A percentile compares a stretch with the other conserved stretches of the same genome.
phyloP scores from a whole-genome alignment of 768 basidiomycete species.

The Tricholoma bakamatsutake region DNA sequence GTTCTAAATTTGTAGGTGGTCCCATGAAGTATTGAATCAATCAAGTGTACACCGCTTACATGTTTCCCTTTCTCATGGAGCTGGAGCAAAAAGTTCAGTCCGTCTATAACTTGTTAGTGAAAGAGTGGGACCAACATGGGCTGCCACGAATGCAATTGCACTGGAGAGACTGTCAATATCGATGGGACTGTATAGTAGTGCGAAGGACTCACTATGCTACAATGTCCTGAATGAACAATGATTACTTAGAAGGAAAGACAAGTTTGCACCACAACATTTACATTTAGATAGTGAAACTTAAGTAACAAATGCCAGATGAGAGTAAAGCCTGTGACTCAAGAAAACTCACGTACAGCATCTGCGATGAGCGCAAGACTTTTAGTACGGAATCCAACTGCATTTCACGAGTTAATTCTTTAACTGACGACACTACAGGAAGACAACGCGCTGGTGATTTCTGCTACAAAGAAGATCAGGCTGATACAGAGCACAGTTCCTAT shows the following conservation, averaged over 20 bases:
- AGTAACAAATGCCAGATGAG: not conserved
- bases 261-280: slow-evolving; percentile 17
- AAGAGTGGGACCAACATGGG: slow-evolving; percentile 29
- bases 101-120: not conserved
- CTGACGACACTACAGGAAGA: not conserved
- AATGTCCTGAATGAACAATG: slow-evolving; percentile 30
- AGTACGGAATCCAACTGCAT: slow-evolving; percentile 46
- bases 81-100: slow-evolving; percentile 16
- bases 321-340: not conserved
- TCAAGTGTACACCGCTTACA: slow-evolving; percentile 21
- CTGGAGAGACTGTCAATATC: slow-evolving; percentile 15
- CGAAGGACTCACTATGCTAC: slow-evolving; percentile 35
- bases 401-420: not conserved
- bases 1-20: slow-evolving; percentile 25
- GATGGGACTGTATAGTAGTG: not conserved
- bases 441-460: slow-evolving; percentile 40
- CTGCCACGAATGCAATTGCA: slow-evolving; percentile 40
- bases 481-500: slow-evolving; percentile 42
- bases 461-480: slow-evolving; percentile 42
- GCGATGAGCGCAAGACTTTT: slow-evolving; percentile 51
- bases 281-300: slow-evolving; percentile 53
- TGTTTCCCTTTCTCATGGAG: slow-evolving; percentile 39
- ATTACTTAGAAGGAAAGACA: not conserved
- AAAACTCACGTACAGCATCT: slow-evolving; percentile 39
- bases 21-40: not conserved